Base-by-base conservation (phyloP, 768 basidiomycete species). In the Pulveroboletus sp. region DNA sequence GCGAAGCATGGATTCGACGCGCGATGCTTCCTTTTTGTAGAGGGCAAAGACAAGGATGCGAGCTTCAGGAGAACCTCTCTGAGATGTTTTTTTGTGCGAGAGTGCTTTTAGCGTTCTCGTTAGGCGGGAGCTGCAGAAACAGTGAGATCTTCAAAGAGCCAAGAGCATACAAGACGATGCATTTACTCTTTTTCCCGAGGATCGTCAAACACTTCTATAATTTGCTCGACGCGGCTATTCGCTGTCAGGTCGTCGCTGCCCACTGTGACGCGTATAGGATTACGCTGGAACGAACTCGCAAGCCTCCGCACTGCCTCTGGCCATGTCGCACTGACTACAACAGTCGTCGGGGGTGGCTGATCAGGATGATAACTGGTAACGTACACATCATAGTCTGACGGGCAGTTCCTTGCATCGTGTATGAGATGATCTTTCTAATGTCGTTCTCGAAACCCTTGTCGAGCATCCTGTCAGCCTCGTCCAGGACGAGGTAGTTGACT, bases 361-460 rank as follows among this genome's bases (percentile, higher is more conserved):
- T 17, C 19, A 16, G 11, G 10, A 11, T 3, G 21, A 31, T 20
- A 10, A 27, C 14, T n/a, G 23, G 38, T 20, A 23, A 78, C 89
- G 57, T 66, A 94, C 90, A 94, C 92, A 94, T 94, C 77, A 94
- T 84, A 7, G 91, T 95, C 71, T 94, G 92, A 39, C 93, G 79
- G 49, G 80, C 77, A n/a, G 74, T 65, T 31, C 78, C 75, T 62
- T 81, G 81, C 70, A 84, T 79, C 2, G 85, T 82, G 47, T 77
- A 73, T 8, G 79, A 83, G 52, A 98, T 94, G 62, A 99, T 98
- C 51, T 76, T 81, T 44, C 92, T 76, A 51, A 98, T 97, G 64
- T 97, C 97, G 60, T 98, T 97, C 67, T 99, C 97, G 65, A 99
- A 99, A 0, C 95, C 97, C 67, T 88, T 93, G 67, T 98, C 97